Base-by-base conservation (phyloP, 2,329 filamentous ascomycete species). In the Lachnellula subtilissima region DNA sequence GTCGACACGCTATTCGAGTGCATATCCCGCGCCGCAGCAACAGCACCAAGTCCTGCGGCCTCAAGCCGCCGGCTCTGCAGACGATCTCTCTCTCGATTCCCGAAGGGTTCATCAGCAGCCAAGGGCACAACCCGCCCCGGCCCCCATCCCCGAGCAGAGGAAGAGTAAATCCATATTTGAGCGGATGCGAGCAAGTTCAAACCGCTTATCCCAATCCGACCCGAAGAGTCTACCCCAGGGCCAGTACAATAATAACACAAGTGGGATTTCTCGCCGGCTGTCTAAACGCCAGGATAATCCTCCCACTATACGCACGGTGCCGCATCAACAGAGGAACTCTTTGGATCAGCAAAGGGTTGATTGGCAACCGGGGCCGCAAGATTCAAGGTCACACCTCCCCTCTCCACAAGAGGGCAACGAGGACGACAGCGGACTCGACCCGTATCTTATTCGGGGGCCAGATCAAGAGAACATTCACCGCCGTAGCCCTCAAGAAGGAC, bases 261-360 rank as follows among this genome's bases (percentile, higher is more conserved):
- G 71, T 48, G 76, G 76, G 50, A 70, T 84, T 48, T 74, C 71
- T 61, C 81, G 81, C 61, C 75, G 80, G 62, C 75, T 78, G 35
- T 86, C 83, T 46, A 84, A 73, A 76, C 81, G 65, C 72, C 79
- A 68, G 80, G 79, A 76, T 75, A 78, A 70, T 68, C 72, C 62
- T 66, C 71, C 64, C 63, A 49, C 52, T 9, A 59, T 78, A 61
- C 74, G 75, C 65, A 77, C 76, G 52, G 55, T 66, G 42, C 72
- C 73, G 35, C 61, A 68, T 57, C 70, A 72, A 61, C 72, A 76
- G 63, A 65, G 66, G 8, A 67, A 65, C 9, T 70, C 67, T 42
- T 64, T 71, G 19, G 72, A 74, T 48, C 73, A 74, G 53, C 73
- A 73, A 57, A 74, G 73, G 49, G 45, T 56, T 39, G 64, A 66